Conservation (phyloP, 192 early-diverging fungal genomes). For the Diversispora epigaea region DNA sequence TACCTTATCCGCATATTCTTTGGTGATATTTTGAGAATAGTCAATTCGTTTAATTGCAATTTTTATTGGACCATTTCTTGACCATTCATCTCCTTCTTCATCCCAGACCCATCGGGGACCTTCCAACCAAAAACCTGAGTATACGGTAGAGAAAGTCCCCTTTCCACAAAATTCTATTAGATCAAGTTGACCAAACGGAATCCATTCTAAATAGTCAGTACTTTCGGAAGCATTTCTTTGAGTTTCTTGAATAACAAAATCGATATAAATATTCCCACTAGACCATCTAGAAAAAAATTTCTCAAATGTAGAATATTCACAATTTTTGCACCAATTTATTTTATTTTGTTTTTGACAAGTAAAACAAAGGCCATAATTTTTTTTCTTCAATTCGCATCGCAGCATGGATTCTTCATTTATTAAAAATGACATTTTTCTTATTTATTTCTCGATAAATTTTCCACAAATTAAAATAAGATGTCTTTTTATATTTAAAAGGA, state of each 20-base stretch:
- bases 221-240: background rate
- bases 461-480: too few species aligned
- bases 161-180: background rate
- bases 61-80: background rate
- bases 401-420: too few species aligned
- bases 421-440: too few species aligned
- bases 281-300: background rate
- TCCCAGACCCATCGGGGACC: conserved; percentile 19
- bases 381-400: too few species aligned
- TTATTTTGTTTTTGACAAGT: too few species aligned
- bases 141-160: background rate
- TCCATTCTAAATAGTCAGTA: background rate
- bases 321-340: background rate
- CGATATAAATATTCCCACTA: background rate
- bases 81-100: background rate
- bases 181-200: background rate
- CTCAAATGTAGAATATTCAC: background rate
- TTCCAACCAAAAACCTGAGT: conserved; percentile 1
- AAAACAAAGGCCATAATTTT: too few species aligned
- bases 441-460: too few species aligned
- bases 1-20: background rate
- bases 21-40: background rate
- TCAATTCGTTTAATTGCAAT: conserved; percentile 2
- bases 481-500: too few species aligned
- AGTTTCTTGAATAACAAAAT: background rate